Conservation (phyloP, 2,329 filamentous ascomycete genomes). For the Trichoderma sp. region DNA sequence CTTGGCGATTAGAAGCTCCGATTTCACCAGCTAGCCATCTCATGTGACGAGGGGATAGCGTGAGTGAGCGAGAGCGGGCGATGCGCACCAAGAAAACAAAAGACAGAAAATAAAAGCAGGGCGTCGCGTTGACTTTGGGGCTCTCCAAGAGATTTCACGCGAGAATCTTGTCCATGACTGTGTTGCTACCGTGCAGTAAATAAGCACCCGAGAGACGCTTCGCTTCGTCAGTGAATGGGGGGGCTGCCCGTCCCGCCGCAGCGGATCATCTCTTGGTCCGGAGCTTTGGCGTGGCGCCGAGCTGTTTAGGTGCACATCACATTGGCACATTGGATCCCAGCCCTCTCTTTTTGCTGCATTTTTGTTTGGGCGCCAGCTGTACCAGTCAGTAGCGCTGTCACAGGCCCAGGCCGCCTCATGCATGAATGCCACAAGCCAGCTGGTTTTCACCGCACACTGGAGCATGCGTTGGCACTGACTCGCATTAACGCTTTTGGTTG, state of each 20-base stretch:
- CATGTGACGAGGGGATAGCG: slow-evolving; percentile 15
- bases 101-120: neutral
- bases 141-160: slow-evolving; percentile 6
- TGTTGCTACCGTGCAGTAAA: slow-evolving; percentile 7
- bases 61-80: neutral
- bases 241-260: slow-evolving; percentile 15
- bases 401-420: slow-evolving; percentile 6
- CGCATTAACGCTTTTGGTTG: neutral
- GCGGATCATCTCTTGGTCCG: slow-evolving; percentile 22
- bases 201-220: slow-evolving; percentile 16
- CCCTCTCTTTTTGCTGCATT: neutral
- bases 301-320: neutral
- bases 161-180: neutral
- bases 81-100: neutral
- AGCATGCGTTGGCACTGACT: slow-evolving; percentile 16
- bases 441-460: slow-evolving; percentile 5
- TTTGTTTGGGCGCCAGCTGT: slow-evolving; percentile 10
- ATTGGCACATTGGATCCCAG: neutral
- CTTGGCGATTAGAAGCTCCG: slow-evolving; percentile 20
- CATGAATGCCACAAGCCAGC: slow-evolving; percentile 15
- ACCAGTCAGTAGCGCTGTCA: neutral
- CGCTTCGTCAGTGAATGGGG: slow-evolving; percentile 12
- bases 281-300: neutral
- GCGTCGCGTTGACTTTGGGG: neutral
- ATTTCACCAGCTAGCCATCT: slow-evolving; percentile 26